Conservation (phyloP, 352 stramenopile genomes). For the Globisporangium viniferum region DNA sequence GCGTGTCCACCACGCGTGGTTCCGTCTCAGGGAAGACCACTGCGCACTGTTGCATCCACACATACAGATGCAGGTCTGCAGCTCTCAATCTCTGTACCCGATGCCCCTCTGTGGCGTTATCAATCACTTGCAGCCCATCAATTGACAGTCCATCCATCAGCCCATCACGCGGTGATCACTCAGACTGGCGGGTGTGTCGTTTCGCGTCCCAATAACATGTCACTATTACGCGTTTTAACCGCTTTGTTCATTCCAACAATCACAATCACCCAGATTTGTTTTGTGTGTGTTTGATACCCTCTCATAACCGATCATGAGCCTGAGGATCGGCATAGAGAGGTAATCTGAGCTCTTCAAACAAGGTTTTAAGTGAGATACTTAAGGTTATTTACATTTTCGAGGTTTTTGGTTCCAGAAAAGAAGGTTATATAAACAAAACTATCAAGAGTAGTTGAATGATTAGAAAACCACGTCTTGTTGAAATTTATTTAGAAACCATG, state of each 20-base stretch:
- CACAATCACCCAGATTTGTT: too few species aligned
- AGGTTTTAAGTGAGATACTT: too few species aligned
- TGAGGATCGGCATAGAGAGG: not conserved
- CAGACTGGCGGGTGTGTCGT: not conserved
- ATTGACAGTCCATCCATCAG: not conserved
- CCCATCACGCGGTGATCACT: not conserved
- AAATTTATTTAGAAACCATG: too few species aligned
- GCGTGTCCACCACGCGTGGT: not conserved
- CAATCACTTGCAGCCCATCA: not conserved
- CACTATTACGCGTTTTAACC: too few species aligned
- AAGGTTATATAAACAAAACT: too few species aligned
- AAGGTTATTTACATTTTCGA: too few species aligned
- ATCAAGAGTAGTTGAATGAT: too few species aligned
- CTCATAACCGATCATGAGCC: not conserved
- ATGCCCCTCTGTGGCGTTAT: not conserved
- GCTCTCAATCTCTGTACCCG: not conserved
- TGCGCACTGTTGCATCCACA: too few species aligned
- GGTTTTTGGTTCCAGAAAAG: too few species aligned
- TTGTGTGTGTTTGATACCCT: too few species aligned
- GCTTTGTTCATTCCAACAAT: too few species aligned
- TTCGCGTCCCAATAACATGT: not conserved
- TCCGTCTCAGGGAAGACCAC: conserved; percentile 13
- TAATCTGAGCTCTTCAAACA: not conserved
- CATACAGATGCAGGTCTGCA: not conserved
- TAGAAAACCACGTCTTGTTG: too few species aligned